Base-by-base conservation (phyloP, 768 basidiomycete genomes). In the Bullera alba region DNA sequence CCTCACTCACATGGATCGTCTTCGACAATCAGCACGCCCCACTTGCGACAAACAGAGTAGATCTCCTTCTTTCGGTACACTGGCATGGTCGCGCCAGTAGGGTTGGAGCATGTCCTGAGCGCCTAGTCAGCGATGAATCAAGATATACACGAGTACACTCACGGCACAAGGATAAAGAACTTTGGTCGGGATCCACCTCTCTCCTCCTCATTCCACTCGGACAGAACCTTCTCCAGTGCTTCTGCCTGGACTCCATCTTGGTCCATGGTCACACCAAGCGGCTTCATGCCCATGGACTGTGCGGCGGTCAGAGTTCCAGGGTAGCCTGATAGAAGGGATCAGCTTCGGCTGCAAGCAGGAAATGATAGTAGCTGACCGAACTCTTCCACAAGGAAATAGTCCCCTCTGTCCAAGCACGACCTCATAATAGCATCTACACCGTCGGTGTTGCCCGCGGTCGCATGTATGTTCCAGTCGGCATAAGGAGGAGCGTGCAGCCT, bases 1-100 rank as follows among this genome's bases (percentile, higher is more conserved):
- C 23, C 8, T 12, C 15, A 59, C 64, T 28, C 19, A 70, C 67
- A 60, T 36, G 63, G 85, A 68, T 86, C 86, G 58, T 88, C 86
- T 73, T 87, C 85, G 42, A 83, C 79, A 50, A 85, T 85, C 53
- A 86, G 79, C 19, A 85, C 61, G 52, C 86, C 81, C 71, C 79
- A 87, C 73, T 85, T 81, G 45, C 86, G 82, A 57, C 84, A 85
- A 48, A 87, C 75, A 12, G 80, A 77, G 68, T 89, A 89, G 48
- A 89, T 84, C 42, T 79, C 81, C 64, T 80, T 78, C 76, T 87
- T 88, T 55, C 86, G 75, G 42, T 75, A 61, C 3, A 67, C 59
- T 0, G 75, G 71, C 78, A 83, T 83, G 0, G 83, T 84, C 78
- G 83, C 74, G 17, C 86, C 87, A 15, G 80, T 81, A 5, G 86